These are phyloP conservation scores for Psilocybe cubensis DNA, from an alignment of 768 basidiomycete species.

Conservation along the genomic window DNA sequence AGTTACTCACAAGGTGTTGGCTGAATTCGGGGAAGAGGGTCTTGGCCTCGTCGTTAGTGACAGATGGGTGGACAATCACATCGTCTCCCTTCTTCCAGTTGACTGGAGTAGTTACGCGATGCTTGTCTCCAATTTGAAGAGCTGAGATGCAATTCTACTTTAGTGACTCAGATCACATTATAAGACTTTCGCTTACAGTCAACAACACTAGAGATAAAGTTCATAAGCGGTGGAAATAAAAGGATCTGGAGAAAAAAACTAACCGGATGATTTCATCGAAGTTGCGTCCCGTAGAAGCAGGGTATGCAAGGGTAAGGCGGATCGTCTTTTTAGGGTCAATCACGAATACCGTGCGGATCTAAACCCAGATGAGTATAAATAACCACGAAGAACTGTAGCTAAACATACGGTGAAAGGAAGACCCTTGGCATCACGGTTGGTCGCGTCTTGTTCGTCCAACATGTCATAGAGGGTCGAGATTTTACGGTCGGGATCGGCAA, in stretches of 20 bases:
- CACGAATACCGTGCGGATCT: slow-evolving; percentile 96
- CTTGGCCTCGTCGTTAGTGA: slow-evolving; percentile 88
- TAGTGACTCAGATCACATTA: slow-evolving; percentile 7
- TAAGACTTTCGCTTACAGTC: slow-evolving; percentile 51
- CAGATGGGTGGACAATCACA: slow-evolving; percentile 89
- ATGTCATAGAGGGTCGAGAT: slow-evolving; percentile 91
- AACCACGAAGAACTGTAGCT: slow-evolving; percentile 3
- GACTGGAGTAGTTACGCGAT: slow-evolving; percentile 86
- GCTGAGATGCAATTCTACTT: slow-evolving; percentile 41
- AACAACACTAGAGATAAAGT: slow-evolving; percentile 55
- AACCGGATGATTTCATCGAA: slow-evolving; percentile 67
- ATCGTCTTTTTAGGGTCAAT: slow-evolving; percentile 98
- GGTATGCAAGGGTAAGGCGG: slow-evolving; percentile 88
- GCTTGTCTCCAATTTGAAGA: slow-evolving; percentile 88
- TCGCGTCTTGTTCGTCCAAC: slow-evolving; percentile 94
- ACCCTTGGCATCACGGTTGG: slow-evolving; percentile 84
- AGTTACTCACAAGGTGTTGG: slow-evolving; percentile 68
- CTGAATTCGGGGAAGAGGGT: slow-evolving; percentile 86
- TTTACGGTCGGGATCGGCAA: slow-evolving; percentile 89
- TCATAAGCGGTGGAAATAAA: neutral
- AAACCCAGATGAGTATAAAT: slow-evolving; percentile 2
- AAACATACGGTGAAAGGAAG: slow-evolving; percentile 85
- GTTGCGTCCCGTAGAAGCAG: slow-evolving; percentile 95
- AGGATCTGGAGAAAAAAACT: slow-evolving; percentile 14
- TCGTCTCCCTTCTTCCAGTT: slow-evolving; percentile 96